These are phyloP conservation scores for Lentinula guzmanii DNA, from an alignment of 768 basidiomycete species.

Conservation along the genomic window DNA sequence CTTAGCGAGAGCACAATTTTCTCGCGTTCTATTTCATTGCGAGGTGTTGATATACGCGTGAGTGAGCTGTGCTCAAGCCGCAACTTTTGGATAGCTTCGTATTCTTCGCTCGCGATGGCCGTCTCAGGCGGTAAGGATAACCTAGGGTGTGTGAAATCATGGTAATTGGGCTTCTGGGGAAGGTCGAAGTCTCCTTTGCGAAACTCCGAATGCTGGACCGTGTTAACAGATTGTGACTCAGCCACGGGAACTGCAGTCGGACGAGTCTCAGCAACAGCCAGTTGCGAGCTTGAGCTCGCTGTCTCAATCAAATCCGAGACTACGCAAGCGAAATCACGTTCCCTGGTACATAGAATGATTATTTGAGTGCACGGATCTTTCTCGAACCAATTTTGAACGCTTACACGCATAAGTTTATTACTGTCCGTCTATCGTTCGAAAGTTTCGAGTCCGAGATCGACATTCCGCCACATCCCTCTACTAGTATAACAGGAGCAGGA, in stretches of 20 bases:
- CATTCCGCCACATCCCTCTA: slow-evolving; percentile 19
- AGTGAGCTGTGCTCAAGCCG: no score
- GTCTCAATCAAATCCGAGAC: background rate
- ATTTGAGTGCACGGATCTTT: background rate
- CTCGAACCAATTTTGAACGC: background rate
- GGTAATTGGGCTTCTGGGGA: no score
- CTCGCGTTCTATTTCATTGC: no score
- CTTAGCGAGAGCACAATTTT: no score
- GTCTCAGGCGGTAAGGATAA: no score
- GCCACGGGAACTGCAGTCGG: background rate
- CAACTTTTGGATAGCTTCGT: no score
- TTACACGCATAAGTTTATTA: slow-evolving; percentile 12
- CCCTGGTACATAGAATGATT: background rate
- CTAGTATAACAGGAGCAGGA: slow-evolving; percentile 21
- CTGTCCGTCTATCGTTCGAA: background rate
- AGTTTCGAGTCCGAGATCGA: slow-evolving; percentile 8
- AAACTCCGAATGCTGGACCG: no score
- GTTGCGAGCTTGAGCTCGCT: background rate
- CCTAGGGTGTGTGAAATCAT: no score
- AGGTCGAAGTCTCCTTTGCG: no score
- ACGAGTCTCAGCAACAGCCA: background rate
- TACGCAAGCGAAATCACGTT: background rate
- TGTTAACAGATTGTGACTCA: no score
- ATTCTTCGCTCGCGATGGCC: no score
- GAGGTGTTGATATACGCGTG: no score